Conservation (phyloP, 2,329 filamentous ascomycete genomes). For the Aspergillus niger region DNA sequence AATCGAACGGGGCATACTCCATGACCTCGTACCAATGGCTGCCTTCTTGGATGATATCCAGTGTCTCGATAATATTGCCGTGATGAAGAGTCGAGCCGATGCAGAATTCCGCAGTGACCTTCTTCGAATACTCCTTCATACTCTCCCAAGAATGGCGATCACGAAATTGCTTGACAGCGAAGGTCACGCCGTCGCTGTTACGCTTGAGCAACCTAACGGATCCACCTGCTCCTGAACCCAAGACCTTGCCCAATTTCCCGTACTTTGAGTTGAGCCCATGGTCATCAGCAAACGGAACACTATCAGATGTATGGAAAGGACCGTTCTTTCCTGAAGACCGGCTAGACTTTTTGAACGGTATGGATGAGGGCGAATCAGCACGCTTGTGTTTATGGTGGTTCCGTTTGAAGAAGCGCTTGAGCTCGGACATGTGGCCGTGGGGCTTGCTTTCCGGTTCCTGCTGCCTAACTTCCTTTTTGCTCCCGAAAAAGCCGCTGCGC, state of each 20-base stretch:
- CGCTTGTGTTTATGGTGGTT: slow-evolving; percentile 70
- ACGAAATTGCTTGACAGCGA: slow-evolving; percentile 96
- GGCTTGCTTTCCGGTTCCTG: slow-evolving; percentile 55
- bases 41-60: slow-evolving; percentile 95
- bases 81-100: slow-evolving; percentile 96
- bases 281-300: slow-evolving; percentile 88
- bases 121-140: slow-evolving; percentile 95
- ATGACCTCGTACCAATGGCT: slow-evolving; percentile 97
- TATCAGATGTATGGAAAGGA: slow-evolving; percentile 54
- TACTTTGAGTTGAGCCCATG: slow-evolving; percentile 90
- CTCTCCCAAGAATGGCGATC: slow-evolving; percentile 90
- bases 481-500: slow-evolving; percentile 57
- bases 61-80: slow-evolving; percentile 96
- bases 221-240: slow-evolving; percentile 91
- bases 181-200: slow-evolving; percentile 86
- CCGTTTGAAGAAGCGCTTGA: slow-evolving; percentile 93
- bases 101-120: slow-evolving; percentile 96
- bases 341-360: slow-evolving; percentile 55
- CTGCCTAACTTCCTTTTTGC: slow-evolving; percentile 54
- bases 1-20: slow-evolving; percentile 94
- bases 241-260: slow-evolving; percentile 89
- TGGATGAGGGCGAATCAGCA: slow-evolving; percentile 62
- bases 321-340: slow-evolving; percentile 57
- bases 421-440: slow-evolving; percentile 80
- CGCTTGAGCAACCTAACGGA: slow-evolving; percentile 94